Base-by-base conservation (phyloP, 2,329 filamentous ascomycete genomes). In the Phialemoniopsis sp. region DNA sequence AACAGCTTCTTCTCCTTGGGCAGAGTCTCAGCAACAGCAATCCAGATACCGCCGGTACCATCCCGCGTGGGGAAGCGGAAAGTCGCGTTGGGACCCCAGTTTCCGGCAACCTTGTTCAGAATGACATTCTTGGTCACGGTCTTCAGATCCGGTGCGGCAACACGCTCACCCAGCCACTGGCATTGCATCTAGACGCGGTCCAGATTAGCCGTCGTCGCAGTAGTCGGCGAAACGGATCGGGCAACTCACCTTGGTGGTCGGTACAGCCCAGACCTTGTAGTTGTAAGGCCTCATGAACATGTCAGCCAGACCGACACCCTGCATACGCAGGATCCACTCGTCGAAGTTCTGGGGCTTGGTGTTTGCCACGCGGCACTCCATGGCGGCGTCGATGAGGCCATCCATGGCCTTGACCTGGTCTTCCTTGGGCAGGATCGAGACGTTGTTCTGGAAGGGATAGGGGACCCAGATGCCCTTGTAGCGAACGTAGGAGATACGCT, bases 391-490 rank as follows among this genome's bases (percentile, higher is more conserved):
- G 53, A 98, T 96, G 74, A 98, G 82, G 49, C 91, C 91, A 52
- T 97, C 89, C 57, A 98, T 85, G 66, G 88, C 94, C 60, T 79
- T 84, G 51, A 96, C 89, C 72, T 98, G 90, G 58, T 98, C 93
- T 52, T 96, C 89, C 76, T 96, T 95, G 64, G 89, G 87, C 59
- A 98, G 72, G 83, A 96, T 91, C 57, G 93, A 95, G 63, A 98
- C 91, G 77, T 98, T 98, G 82, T 97, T 98, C 76, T 98, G 93
- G 84, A 98, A 96, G 49, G 93, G 93, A 72, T 98, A 98, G 39
- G 93, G 91, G 42, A 98, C 93, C 93, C 93, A 98, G 60, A 89
- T 78, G 52, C 78, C 77, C 82, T 95, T 91, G 85, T 89, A 96
- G 62, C 93, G 90, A 54, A 98, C 91, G 66, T 98, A 98, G 48